phyloP scores from a whole-genome alignment of 768 basidiomycete genomes.

The Tricholoma terreum region DNA sequence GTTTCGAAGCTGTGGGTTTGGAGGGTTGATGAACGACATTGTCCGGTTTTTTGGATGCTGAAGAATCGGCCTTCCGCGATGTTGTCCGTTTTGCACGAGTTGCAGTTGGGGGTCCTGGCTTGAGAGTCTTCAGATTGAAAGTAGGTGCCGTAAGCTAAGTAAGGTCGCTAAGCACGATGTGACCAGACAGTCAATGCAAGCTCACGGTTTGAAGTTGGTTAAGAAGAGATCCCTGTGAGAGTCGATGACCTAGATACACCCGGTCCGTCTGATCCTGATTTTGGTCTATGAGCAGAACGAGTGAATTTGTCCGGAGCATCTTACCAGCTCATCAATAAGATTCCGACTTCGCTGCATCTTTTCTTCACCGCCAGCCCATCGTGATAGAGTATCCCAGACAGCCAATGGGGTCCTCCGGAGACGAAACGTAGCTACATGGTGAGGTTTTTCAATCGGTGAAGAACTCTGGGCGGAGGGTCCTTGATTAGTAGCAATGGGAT shows the following conservation, averaged over 20 bases:
- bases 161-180: neutral
- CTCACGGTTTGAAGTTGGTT: constrained; percentile 59
- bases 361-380: constrained; percentile 60
- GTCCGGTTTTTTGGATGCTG: constrained; percentile 10
- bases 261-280: constrained; percentile 41
- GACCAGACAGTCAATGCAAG: neutral
- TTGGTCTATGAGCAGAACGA: neutral
- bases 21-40: neutral
- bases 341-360: constrained; percentile 48
- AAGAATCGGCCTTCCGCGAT: constrained; percentile 22
- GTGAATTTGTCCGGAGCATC: constrained; percentile 2
- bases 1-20: constrained; percentile 32
- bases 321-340: constrained; percentile 46
- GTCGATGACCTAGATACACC: constrained; percentile 53
- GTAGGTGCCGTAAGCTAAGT: constrained; percentile 42
- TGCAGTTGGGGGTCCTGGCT: constrained; percentile 38
- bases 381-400: constrained; percentile 56
- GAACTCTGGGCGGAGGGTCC: neutral
- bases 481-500: constrained; percentile 1
- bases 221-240: constrained; percentile 54
- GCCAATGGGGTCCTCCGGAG: constrained; percentile 45
- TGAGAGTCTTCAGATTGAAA: constrained; percentile 56
- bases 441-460: neutral
- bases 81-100: constrained; percentile 28
- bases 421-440: constrained; percentile 42